Evolutionary conservation across 169 alveolate species (phyloP), one percentile per base, ranked within the genome.

Genomic region (Perkinsus chesapeaki): DNA sequence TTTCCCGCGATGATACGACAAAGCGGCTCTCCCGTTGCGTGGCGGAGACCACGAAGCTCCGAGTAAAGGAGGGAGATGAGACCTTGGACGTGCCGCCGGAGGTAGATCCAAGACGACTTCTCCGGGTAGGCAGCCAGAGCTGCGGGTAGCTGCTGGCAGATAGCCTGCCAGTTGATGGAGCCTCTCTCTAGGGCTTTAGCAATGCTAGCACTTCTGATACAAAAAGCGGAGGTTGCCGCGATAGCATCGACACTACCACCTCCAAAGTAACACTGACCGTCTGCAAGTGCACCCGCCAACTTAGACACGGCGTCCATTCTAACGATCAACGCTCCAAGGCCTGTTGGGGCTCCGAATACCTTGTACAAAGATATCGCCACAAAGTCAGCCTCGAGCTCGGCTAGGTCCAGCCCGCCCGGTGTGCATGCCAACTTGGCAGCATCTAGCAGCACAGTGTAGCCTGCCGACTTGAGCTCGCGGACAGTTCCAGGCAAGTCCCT

Each of bases 281-380:
- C 27, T 3, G 31, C 82, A 60, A 60, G 27, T 34, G 82, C 38
- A 73, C 91, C 91, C 37, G 82, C 91, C 43, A 94, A 91, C 72
- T 36, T 92, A 31, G 39, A 23, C 37, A 91, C 91, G 10, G 91
- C 91, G 23, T 92, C 95, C 0, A 39, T 91, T 36, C 73, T 94
- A 36, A 93, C 91, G 39, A 95, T 92, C 39, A 95, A 93, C 36
- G 95, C 96, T 31, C 96, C 96, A n/a, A 95, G 73, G 39, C 96
- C 96, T 16, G 96, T 95, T n/a, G 96, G 96, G 93, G 93, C 94
- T 3, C 96, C 96, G 60, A 95, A 95, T 39, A 95, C 48, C 94
- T 95, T 95, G 92, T 95, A 95, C 47, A 95, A 73, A 16, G 96
- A 95, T 0, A 95, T 19, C 39, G 94, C 96, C 1, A 94, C 96